Conservation (phyloP, 768 basidiomycete genomes). For the Suillus clintonianus region DNA sequence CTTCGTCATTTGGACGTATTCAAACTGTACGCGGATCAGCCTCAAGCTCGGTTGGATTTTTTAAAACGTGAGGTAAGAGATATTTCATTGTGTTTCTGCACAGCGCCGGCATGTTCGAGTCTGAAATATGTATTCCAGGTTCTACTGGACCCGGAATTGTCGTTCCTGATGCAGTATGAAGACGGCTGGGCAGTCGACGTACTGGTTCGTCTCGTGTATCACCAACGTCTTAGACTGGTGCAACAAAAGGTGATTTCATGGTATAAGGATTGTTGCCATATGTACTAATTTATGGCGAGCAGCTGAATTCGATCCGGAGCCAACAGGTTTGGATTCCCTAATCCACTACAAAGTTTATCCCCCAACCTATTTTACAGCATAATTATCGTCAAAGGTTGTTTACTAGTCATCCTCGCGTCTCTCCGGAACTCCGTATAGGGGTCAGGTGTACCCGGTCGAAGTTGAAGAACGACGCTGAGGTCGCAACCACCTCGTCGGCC, state of each 20-base stretch:
- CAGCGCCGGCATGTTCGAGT: not conserved
- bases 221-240: not conserved
- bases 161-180: not conserved
- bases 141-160: not conserved
- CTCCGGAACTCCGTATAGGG: not conserved
- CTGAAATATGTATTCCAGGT: not conserved
- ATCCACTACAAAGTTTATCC: not conserved
- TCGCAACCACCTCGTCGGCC: not conserved
- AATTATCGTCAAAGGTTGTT: not conserved
- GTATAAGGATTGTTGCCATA: not conserved
- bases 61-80: not conserved
- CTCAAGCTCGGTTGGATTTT: constrained; percentile 1
- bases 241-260: not conserved
- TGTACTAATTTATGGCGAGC: not conserved
- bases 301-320: not conserved
- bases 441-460: not conserved
- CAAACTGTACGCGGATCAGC: not conserved
- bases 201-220: not conserved
- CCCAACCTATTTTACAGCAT: not conserved
- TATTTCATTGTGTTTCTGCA: not conserved
- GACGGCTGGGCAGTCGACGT: not conserved
- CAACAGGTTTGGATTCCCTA: not conserved
- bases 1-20: not conserved
- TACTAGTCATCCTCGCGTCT: not conserved
- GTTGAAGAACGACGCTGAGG: too few relatives aligned